These are phyloP conservation scores for Symbiotaphrina buchneri DNA, from an alignment of 495 filamentous ascomycete species.

Conservation along the genomic window DNA sequence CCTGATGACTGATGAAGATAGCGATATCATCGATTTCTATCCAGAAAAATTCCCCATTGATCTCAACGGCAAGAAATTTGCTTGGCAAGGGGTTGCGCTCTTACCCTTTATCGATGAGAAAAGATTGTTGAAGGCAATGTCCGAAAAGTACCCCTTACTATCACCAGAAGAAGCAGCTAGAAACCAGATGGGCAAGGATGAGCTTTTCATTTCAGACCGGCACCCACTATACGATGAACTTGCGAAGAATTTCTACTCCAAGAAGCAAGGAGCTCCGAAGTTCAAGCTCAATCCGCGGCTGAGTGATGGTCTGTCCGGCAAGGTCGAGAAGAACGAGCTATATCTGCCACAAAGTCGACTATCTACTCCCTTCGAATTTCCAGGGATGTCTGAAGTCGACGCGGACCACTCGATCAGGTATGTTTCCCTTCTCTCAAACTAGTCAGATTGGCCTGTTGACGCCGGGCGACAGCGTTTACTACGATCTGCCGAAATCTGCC, in stretches of 20 bases:
- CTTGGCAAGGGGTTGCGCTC: slow-evolving; percentile 88
- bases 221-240: slow-evolving; percentile 70
- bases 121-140: slow-evolving; percentile 63
- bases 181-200: slow-evolving; percentile 63
- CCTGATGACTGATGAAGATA: slow-evolving; percentile 70
- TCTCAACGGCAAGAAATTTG: slow-evolving; percentile 93
- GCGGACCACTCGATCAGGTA: slow-evolving; percentile 70
- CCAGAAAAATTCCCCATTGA: slow-evolving; percentile 85
- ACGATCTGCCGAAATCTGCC: slow-evolving; percentile 49
- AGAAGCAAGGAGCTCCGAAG: slow-evolving; percentile 42
- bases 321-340: slow-evolving; percentile 53
- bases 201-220: slow-evolving; percentile 59
- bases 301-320: slow-evolving; percentile 64
- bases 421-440: slow-evolving; percentile 12
- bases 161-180: slow-evolving; percentile 54
- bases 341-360: slow-evolving; percentile 57
- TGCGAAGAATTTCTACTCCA: slow-evolving; percentile 68
- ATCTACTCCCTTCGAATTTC: slow-evolving; percentile 35
- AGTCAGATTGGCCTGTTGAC: too few species aligned
- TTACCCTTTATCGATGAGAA: slow-evolving; percentile 93
- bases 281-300: slow-evolving; percentile 46
- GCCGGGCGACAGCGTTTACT: slow-evolving; percentile 53
- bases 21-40: slow-evolving; percentile 93
- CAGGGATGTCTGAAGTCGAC: slow-evolving; percentile 51
- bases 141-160: slow-evolving; percentile 57